Conservation (phyloP, 805 yeast genomes). For the Wickerhamia fluorescens region DNA sequence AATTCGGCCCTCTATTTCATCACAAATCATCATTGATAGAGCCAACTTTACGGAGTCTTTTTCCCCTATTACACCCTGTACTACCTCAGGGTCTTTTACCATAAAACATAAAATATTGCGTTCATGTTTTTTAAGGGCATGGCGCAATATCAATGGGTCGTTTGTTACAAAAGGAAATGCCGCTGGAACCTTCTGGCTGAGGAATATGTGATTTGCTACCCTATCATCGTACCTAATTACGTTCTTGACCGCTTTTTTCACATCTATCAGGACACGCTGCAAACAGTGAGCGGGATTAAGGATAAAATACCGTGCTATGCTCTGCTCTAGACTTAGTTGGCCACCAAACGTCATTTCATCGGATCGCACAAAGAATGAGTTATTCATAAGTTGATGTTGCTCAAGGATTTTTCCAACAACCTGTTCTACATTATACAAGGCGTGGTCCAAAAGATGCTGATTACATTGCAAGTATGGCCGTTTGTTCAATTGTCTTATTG, state of each 20-base stretch:
- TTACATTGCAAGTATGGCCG: slow-evolving; percentile 8
- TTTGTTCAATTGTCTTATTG: slow-evolving; percentile 7
- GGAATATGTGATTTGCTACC: no score
- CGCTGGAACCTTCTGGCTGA: no score
- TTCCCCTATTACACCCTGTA: no score
- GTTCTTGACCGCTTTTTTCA: slow-evolving; percentile 4
- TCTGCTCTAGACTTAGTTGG: slow-evolving; percentile 7
- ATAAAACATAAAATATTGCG: no score
- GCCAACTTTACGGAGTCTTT: no score
- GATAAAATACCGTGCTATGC: slow-evolving; percentile 8
- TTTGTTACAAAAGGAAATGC: slow-evolving; percentile 2
- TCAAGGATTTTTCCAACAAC: slow-evolving; percentile 1
- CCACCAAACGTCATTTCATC: slow-evolving; percentile 4
- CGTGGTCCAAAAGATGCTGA: neutral
- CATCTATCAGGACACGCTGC: slow-evolving; percentile 6
- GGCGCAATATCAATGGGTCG: slow-evolving; percentile 8
- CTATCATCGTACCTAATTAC: slow-evolving; percentile 5
- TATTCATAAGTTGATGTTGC: neutral
- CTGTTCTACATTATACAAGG: slow-evolving; percentile 1
- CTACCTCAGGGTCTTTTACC: no score
- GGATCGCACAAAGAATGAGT: slow-evolving; percentile 8
- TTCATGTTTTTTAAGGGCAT: no score
- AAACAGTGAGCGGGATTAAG: slow-evolving; percentile 8
- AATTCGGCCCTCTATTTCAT: slow-evolving; percentile 8
- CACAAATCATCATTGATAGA: slow-evolving; percentile 7